Evolutionary conservation across 306 rosid genomes (phyloP), one percentile per base, ranked within the genome.

Genomic region (Pyrus bretschneideri): DNA sequence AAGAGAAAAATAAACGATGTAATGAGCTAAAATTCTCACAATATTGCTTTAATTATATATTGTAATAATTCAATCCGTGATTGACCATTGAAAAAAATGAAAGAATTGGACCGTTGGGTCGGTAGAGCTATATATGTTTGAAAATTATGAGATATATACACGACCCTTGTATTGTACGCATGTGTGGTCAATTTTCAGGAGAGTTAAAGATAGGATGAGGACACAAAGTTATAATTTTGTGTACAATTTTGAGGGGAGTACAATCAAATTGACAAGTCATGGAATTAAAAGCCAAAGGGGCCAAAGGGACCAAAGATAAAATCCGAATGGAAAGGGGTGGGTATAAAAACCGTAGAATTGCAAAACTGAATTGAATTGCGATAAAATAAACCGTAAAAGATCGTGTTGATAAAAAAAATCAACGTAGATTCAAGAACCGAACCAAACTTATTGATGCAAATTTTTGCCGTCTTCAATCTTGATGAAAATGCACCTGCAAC

Each of bases 141-240:
- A 78, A 72, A 67, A 58, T 68, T 76, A 79, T 9, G 42, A 78
- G 65, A 31, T 30, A 18, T 49, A 49, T 49, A 49, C 1, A 2
- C 2, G 66, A 88, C 66, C 60, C 82, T 77, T 79, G 71, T 45
- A 23, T 72, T 72, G 77, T 83, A 74, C 79, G 67, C 79, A 64
- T 83, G 86, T 75, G 51, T 62, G 67, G 81, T 84, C 82, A 77
- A 69, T 70, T 79, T 25, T 76, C 79, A 73, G 52, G 62, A 40
- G 59, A 45, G 44, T 65, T 61, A 72, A 76, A 22, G 55, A 49
- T 49, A 5, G 64, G 73, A 70, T 65, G 60, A 42, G 30, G 69
- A 80, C 82, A 51, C 80, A 21, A 54, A 11, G 69, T 58, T 76
- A 70, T 63, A 49, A 85, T 83, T 85, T 61, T 81, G 67, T 81